A percentile compares a stretch with the other conserved stretches of the same genome.
Conservation (phyloP, 2,329 filamentous ascomycete genomes). For the Xylaria polymorpha region DNA sequence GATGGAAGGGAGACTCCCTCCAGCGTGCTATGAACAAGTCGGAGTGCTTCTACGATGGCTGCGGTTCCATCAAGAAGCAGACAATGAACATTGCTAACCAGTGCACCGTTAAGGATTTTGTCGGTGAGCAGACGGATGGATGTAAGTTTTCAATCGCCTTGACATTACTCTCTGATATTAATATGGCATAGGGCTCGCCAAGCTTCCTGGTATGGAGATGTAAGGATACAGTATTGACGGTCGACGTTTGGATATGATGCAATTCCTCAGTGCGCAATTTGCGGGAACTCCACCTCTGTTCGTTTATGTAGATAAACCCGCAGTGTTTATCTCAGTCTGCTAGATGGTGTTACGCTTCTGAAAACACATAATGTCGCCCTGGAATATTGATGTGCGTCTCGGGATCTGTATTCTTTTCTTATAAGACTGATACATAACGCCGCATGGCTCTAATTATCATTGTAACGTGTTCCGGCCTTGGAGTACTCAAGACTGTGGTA, state of each 20-base stretch:
- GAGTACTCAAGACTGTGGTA: no score
- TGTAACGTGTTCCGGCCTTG: no score
- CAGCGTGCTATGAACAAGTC: slow-evolving; percentile 54
- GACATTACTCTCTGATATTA: slow-evolving; percentile 24
- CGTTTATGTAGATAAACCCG: slow-evolving; percentile 12
- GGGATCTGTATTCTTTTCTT: neutral
- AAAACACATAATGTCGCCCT: neutral
- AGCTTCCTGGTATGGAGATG: slow-evolving; percentile 42
- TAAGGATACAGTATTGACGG: slow-evolving; percentile 16
- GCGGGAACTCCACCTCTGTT: neutral
- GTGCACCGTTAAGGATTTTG: slow-evolving; percentile 49
- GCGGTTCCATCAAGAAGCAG: slow-evolving; percentile 51
- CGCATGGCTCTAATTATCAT: no score
- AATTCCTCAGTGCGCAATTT: neutral
- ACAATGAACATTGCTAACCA: slow-evolving; percentile 47
- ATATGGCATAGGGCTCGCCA: slow-evolving; percentile 40
- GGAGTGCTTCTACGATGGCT: slow-evolving; percentile 56
- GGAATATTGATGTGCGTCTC: neutral
- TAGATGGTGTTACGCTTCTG: neutral
- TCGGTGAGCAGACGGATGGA: slow-evolving; percentile 49
- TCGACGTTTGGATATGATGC: slow-evolving; percentile 4
- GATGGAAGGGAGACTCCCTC: slow-evolving; percentile 50
- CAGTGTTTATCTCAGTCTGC: slow-evolving; percentile 21
- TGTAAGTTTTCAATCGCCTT: slow-evolving; percentile 45
- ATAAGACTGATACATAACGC: neutral